These are phyloP conservation scores for Lactifluus rugatus DNA, from an alignment of 768 basidiomycete species.

Conservation along the genomic window DNA sequence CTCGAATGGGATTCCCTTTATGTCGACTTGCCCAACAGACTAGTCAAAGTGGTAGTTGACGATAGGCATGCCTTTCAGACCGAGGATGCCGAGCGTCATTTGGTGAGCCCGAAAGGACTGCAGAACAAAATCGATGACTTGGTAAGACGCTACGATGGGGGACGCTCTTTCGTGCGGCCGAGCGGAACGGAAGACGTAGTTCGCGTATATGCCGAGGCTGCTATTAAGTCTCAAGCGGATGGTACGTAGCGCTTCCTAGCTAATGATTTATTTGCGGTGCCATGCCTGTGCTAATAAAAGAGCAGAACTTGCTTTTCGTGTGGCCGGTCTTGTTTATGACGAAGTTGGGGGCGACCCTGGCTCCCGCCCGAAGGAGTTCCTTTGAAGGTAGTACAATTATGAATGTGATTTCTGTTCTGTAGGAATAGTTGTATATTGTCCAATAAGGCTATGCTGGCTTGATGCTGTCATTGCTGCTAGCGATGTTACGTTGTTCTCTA, in stretches of 20 bases:
- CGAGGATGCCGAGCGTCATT: constrained; percentile 83
- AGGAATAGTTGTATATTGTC: constrained; percentile 10
- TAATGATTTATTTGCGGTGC: not conserved
- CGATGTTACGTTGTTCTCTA: not conserved
- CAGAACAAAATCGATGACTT: constrained; percentile 78
- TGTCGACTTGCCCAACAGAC: constrained; percentile 85
- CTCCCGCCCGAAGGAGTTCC: constrained; percentile 69
- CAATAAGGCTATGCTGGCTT: not conserved
- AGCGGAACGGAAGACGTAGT: constrained; percentile 99
- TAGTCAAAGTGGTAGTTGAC: constrained; percentile 85
- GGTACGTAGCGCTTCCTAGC: constrained; percentile 42
- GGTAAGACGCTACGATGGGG: constrained; percentile 66
- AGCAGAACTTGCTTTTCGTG: constrained; percentile 74
- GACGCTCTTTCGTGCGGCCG: constrained; percentile 89
- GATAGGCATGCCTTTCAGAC: constrained; percentile 82
- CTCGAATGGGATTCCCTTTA: constrained; percentile 91
- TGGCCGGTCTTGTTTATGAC: constrained; percentile 80
- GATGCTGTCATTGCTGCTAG: not conserved
- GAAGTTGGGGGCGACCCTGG: constrained; percentile 70
- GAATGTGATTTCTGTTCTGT: too few relatives aligned
- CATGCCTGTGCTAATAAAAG: constrained; percentile 6
- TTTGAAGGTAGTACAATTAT: constrained; percentile 29
- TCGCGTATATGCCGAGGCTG: constrained; percentile 92
- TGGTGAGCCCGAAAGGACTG: constrained; percentile 70
- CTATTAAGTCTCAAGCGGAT: constrained; percentile 61